Base-by-base conservation (phyloP, 2,329 filamentous ascomycete genomes). In the Geosmithia flava region DNA sequence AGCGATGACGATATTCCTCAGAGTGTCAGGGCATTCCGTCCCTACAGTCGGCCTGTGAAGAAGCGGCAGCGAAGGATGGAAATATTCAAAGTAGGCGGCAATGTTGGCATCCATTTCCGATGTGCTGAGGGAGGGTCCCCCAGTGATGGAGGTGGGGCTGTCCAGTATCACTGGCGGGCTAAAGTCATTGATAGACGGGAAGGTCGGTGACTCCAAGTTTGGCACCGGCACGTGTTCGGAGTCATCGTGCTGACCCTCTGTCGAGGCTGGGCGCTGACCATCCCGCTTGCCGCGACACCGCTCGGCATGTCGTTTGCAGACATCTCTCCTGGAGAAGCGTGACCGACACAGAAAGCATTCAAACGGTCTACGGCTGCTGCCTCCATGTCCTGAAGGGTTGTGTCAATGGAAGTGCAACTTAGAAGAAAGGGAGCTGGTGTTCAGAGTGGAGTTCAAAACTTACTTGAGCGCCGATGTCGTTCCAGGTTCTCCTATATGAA, bases 1-100 rank as follows among this genome's bases (percentile, higher is more conserved):
- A 2, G 54, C 52, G 19, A 49, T 41, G 6, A 55, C 48, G 8
- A 55, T 54, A 19, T 51, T 51, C 17, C 45, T 46, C 20, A 52
- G 47, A 1, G 50, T 27, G 3, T 49, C 49, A 0, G 52, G 50
- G 7, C 47, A 45, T 8, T 52, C 48, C 11, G 44, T 42, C 8
- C 47, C 30, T 10, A 54, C 23, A 10, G 53, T 55, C 20, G 54
- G 50, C 17, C 48, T 52, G 37, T 58, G 56, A 2, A 58, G 43
- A 16, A 57, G 39, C 10, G 53, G 55, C 20, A 57, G 55, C 1
- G 56, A 55, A 4, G 55, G 51, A 13, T 58, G 55, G 20, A 57
- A 57, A 33, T 51, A 46, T 23, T 56, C 51, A 44, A 56, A 55
- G 20, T 56, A 58, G 2, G 56, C 52, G 7, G 49, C 29, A 10